Base-by-base conservation (phyloP, 1,284 basidiomycete genomes). In the Tilletia caries region DNA sequence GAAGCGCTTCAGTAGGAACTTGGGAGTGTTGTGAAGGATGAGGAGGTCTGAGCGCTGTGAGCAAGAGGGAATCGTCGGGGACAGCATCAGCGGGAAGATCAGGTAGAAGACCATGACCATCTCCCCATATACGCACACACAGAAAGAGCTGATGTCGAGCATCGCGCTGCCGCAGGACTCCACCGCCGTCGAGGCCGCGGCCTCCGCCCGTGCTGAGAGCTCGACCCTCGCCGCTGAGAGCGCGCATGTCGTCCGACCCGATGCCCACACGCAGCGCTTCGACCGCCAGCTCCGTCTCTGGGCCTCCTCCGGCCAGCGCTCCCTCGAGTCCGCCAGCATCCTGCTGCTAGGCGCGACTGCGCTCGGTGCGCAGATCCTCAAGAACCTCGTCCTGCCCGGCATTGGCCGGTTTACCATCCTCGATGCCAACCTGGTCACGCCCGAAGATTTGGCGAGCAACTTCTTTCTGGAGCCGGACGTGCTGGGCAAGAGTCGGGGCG, bases 381-480 rank as follows among this genome's bases (percentile, higher is more conserved):
- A 98, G 87, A 97, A 97, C 82, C 89, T 98, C 72, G 92, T 97
- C 37, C 88, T 98, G 12, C 95, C 95, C 2, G 95, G 95, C 23
- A 89, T 97, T 72, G 92, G 94, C 25, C 88, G 91, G 80, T 95
- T 97, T 82, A 92, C 93, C 54, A 88, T 98, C 82, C 87, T 95
- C 69, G 93, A 95, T 76, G 84, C 87, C 58, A 83, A 85, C 1
- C 77, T 83, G 33, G 90, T 90, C 20, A 86, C 88, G 1, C 86
- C 89, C 2, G 88, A 89, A 65, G 95, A 98, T 79, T 89, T 93
- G 0, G 93, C 93, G 0, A 92, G 93, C 86, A 98, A 98, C 86
- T 98, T 98, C 86, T 98, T 98, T 85, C 86, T 98, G 29, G 89
- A 92, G 67, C 68, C 71, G 8, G 85, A 88, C 29, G 91, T 90